phyloP scores from a whole-genome alignment of 2,329 filamentous ascomycete genomes.

The Elsinoe necatrix region DNA sequence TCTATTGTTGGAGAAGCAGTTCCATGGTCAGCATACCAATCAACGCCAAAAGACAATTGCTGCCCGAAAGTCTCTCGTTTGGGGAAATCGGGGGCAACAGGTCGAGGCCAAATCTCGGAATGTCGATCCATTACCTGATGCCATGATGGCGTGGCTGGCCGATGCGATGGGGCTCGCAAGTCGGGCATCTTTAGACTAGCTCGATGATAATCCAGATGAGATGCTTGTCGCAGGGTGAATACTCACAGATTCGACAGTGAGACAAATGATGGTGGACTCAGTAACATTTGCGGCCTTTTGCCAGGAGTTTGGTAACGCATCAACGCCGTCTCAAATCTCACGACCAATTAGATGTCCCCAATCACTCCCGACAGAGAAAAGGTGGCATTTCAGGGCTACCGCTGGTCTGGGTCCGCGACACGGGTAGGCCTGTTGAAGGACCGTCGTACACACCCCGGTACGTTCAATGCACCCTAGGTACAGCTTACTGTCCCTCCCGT shows the following conservation, averaged over 20 bases:
- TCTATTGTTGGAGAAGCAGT: background rate
- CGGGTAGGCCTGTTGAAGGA: constrained; percentile 4
- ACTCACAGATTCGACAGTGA: background rate
- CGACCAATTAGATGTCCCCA: background rate
- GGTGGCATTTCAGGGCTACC: constrained; percentile 13
- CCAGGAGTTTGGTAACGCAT: constrained; percentile 11
- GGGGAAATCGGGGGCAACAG: background rate
- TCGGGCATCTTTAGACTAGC: constrained; percentile 8
- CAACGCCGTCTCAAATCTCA: constrained; percentile 9
- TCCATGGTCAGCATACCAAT: background rate
- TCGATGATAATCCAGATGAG: background rate
- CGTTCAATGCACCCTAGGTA: background rate
- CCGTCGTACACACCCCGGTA: background rate
- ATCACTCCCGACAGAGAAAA: background rate
- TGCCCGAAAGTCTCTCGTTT: constrained; percentile 2
- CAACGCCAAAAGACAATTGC: background rate
- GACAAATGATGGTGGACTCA: constrained; percentile 8
- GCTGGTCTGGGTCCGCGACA: constrained; percentile 14
- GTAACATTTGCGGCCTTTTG: background rate
- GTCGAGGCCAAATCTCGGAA: constrained; percentile 1
- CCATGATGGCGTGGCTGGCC: constrained; percentile 9
- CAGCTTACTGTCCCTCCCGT: background rate
- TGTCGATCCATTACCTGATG: constrained; percentile 4
- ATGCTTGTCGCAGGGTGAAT: constrained; percentile 5
- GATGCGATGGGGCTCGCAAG: background rate